These are phyloP conservation scores for Calonectria naviculata DNA, from an alignment of 2,329 filamentous ascomycete genomes.

Conservation along the genomic window DNA sequence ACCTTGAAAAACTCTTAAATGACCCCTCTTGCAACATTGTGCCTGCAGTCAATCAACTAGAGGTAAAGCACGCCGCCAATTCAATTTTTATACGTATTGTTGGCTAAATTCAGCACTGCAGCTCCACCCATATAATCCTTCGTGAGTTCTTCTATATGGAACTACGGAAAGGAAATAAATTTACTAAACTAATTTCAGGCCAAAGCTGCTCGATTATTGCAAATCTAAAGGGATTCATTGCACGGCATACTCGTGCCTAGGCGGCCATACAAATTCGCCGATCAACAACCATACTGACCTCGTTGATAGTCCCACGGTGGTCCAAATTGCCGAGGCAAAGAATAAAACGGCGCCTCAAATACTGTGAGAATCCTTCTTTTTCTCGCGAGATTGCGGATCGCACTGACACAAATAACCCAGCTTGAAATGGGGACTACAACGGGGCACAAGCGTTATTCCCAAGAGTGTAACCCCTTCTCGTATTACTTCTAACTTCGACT, in stretches of 20 bases:
- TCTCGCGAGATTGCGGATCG: neutral
- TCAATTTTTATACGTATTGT: neutral
- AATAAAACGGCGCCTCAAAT: conserved; percentile 14
- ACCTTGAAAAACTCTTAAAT: conserved; percentile 79
- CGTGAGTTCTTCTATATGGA: neutral
- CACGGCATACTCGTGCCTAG: conserved; percentile 22
- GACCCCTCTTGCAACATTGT: conserved; percentile 69
- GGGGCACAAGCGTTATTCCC: conserved; percentile 20
- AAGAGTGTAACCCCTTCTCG: conserved; percentile 18
- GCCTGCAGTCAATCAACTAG: conserved; percentile 82
- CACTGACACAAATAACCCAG: neutral
- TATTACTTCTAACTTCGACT: conserved; percentile 22
- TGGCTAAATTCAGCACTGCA: neutral
- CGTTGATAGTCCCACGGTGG: neutral
- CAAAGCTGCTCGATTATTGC: conserved; percentile 21
- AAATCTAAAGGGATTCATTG: conserved; percentile 25
- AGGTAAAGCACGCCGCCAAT: conserved; percentile 56
- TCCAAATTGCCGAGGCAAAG: conserved; percentile 15
- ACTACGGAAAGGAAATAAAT: neutral
- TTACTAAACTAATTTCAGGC: neutral
- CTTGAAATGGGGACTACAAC: conserved; percentile 21
- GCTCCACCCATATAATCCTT: conserved; percentile 24
- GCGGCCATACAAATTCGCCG: conserved; percentile 18
- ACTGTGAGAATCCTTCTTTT: neutral
- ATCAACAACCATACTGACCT: conserved; percentile 21